Conservation (phyloP, 768 basidiomycete genomes). For the Terana coerulea region DNA sequence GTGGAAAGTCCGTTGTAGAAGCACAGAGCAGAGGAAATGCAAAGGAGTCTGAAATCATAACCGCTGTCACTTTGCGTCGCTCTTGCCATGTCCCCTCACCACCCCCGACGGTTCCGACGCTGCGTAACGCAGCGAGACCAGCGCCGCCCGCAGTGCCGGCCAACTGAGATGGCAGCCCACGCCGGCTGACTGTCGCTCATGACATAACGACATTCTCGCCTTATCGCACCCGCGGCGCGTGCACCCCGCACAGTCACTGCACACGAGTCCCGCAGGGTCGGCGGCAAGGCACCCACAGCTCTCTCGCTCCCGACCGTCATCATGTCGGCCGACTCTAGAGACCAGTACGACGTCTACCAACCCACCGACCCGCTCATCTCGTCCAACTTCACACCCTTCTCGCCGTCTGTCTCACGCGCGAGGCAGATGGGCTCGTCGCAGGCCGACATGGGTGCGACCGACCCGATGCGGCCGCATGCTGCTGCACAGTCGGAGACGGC, state of each 20-base stretch:
- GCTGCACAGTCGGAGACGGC: slow-evolving; percentile 25
- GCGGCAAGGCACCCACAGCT: background rate
- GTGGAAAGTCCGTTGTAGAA: too few species aligned
- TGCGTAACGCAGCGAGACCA: too few species aligned
- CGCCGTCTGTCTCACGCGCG: slow-evolving; percentile 17
- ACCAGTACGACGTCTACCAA: slow-evolving; percentile 13
- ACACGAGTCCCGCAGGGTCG: background rate
- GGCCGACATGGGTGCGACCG: too few species aligned
- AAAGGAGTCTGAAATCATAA: too few species aligned
- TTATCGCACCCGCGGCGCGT: background rate
- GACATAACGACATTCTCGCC: background rate
- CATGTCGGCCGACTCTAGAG: slow-evolving; percentile 13
- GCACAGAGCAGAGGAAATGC: too few species aligned
- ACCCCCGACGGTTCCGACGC: too few species aligned
- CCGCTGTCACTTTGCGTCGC: too few species aligned
- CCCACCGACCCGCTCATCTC: slow-evolving; percentile 23
- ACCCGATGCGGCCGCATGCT: background rate
- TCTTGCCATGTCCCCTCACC: too few species aligned
- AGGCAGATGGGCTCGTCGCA: background rate
- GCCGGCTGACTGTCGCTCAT: background rate
- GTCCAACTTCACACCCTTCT: slow-evolving; percentile 22
- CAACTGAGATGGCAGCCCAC: too few species aligned
- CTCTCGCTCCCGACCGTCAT: slow-evolving; percentile 7
- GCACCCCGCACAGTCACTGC: background rate
- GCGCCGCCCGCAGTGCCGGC: too few species aligned